Base-by-base conservation (phyloP, 192 early-diverging fungal genomes). In the Lobulomyces angularis region DNA sequence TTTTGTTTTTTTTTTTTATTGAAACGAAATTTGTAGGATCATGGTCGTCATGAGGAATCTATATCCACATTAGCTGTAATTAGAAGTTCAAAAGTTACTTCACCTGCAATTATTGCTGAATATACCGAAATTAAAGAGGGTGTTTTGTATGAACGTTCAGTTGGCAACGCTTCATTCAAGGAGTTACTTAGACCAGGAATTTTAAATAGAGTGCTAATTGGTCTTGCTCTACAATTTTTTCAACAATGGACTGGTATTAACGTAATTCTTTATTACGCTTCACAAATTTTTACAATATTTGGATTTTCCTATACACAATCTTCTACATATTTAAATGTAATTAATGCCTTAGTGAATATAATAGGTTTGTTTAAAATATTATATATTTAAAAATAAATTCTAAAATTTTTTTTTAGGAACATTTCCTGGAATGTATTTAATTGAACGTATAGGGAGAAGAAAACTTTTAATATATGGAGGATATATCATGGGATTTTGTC, bases 191-290 rank as follows among this genome's bases (percentile, higher is more conserved):
- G 38, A 18, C 42, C 39, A 2, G 44, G 18, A 18, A 43, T 45
- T 37, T 17, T 35, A 3, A 17, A 28, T 40, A 35, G 44, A 19
- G 45, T 46, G 19, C 16, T 20, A 19, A 45, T 45, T 36, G 44
- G 35, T 18, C 16, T 45, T 3, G 37, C 28, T 16, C 17, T 45
- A 19, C 44, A 45, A 29, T 46, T 45, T 3, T 45, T 45, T 45
- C 44, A 45, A 29, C 44, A 45, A 45, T 45, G 44, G 44, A 45
- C 44, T 44, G 44, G 44, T 17, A 46, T 45, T 3, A 45, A 45
- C 46, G 44, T 45, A 2, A 46, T 45, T 40, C 17, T 45, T 12
- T 41, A 41, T 26, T 41, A 41, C 56, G 19, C 19, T 17, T 19
- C 19, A 24, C 40, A 41, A 24, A 19, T 41, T 41, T 41, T 24